These are phyloP conservation scores for Simmondsia chinensis DNA, from an alignment of 148 eudicot species.

Conservation along the genomic window DNA sequence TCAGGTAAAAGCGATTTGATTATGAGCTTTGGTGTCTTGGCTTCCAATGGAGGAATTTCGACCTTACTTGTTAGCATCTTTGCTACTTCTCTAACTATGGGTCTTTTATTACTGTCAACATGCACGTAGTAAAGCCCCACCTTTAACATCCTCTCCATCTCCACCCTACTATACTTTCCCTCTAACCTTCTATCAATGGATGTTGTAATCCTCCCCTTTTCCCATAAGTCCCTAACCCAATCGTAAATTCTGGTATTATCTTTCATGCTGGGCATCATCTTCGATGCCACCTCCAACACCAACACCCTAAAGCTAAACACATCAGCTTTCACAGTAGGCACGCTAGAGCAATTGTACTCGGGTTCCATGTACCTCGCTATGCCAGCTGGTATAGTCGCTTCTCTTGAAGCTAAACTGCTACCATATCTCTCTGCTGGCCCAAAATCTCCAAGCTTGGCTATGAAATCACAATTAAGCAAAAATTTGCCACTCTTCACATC, in stretches of 20 bases:
- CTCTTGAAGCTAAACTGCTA: constrained; percentile 19
- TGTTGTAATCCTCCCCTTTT: constrained; percentile 27
- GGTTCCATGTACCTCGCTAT: constrained; percentile 68
- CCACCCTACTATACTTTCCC: constrained; percentile 35
- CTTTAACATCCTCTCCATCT: constrained; percentile 46
- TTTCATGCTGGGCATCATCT: constrained; percentile 36
- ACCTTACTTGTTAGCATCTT: constrained; percentile 43
- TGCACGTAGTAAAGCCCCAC: constrained; percentile 56
- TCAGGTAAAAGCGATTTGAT: constrained; percentile 20
- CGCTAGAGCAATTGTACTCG: constrained; percentile 45
- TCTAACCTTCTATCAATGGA: constrained; percentile 37
- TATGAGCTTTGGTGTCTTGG: constrained; percentile 32
- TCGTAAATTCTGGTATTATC: constrained; percentile 22
- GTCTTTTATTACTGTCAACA: constrained; percentile 40
- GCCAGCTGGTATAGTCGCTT: constrained; percentile 47
- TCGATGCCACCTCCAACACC: constrained; percentile 54
- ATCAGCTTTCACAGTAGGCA: constrained; percentile 52
- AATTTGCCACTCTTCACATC: constrained; percentile 62
- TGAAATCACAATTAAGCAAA: constrained; percentile 49
- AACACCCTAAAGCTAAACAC: constrained; percentile 69
- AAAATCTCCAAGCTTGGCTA: constrained; percentile 59
- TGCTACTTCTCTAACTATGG: constrained; percentile 38
- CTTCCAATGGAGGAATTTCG: constrained; percentile 35
- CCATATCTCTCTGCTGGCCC: constrained; percentile 58
- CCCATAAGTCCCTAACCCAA: constrained; percentile 54